A percentile compares a stretch with the other conserved stretches of the same genome.
phyloP scores from a whole-genome alignment of 352 stramenopile species.

The Globisporangium cederbergense region DNA sequence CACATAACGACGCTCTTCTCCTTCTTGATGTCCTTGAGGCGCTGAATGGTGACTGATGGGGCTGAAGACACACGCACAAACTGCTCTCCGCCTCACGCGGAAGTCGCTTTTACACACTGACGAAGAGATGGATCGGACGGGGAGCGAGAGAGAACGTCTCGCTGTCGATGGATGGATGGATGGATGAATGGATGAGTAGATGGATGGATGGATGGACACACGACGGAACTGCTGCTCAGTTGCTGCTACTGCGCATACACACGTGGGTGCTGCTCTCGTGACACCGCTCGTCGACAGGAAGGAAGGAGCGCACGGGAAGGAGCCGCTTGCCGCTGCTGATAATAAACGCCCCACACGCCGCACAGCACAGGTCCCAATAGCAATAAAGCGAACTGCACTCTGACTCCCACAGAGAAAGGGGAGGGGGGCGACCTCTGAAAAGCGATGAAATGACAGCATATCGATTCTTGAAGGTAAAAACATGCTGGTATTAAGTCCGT shows the following conservation, averaged over 20 bases:
- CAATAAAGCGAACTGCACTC: background rate
- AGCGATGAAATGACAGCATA: background rate
- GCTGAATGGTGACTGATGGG: slow-evolving; percentile 15
- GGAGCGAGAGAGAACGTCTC: background rate
- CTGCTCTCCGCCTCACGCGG: slow-evolving; percentile 1
- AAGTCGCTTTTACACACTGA: slow-evolving; percentile 10
- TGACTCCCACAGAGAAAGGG: slow-evolving; percentile 2
- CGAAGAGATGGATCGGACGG: background rate
- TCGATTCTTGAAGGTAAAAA: too few species aligned
- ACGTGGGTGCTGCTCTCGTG: background rate
- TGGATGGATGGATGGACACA: background rate
- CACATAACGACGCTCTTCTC: slow-evolving; percentile 19
- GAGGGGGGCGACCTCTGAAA: background rate
- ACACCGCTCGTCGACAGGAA: background rate
- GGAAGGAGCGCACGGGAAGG: background rate
- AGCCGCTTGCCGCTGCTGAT: background rate
- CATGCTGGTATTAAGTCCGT: too few species aligned
- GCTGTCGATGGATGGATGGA: background rate
- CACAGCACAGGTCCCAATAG: background rate
- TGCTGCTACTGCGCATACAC: slow-evolving; percentile 1
- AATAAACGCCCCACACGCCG: background rate
- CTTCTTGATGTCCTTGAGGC: slow-evolving; percentile 23
- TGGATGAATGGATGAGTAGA: background rate
- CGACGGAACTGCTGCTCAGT: too few species aligned
- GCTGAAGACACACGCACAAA: background rate